phyloP scores from a whole-genome alignment of 2,329 filamentous ascomycete species.

The Cytospora mali region DNA sequence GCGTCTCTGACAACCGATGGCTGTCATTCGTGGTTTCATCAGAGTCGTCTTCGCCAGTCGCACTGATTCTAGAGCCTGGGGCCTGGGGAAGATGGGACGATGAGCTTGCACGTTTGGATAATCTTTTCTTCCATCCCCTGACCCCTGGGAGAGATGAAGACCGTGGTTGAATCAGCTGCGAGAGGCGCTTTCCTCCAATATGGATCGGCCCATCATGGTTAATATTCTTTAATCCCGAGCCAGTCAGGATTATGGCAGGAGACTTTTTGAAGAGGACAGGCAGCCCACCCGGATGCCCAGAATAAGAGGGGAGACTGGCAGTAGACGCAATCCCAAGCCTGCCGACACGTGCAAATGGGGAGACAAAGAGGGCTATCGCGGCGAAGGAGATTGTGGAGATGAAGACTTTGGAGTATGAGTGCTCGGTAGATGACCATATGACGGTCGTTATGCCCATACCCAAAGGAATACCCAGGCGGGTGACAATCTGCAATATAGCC shows the following conservation, averaged over 20 bases:
- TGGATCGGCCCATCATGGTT: not conserved
- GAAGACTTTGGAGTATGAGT: not conserved
- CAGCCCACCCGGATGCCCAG: not conserved
- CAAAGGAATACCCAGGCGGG: constrained; percentile 5
- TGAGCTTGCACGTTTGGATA: not conserved
- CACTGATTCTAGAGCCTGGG: not conserved
- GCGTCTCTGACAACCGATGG: not conserved
- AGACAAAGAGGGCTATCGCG: not conserved
- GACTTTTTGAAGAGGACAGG: not conserved
- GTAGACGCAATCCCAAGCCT: constrained; percentile 10
- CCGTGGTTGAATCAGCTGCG: constrained; percentile 11
- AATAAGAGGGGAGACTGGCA: not conserved
- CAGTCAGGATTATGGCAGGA: too few relatives aligned
- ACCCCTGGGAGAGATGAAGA: constrained; percentile 8
- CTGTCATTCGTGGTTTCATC: not conserved
- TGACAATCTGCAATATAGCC: constrained; percentile 1
- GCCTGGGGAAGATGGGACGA: not conserved
- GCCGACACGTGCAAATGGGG: constrained; percentile 1
- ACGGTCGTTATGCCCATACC: constrained; percentile 14
- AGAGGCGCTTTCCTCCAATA: not conserved
- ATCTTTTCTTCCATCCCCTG: not conserved
- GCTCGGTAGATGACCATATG: constrained; percentile 9
- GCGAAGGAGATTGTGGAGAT: constrained; percentile 1
- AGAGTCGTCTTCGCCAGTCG: not conserved
- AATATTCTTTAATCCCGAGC: not conserved